phyloP scores from a whole-genome alignment of 805 yeast genomes.

The Wickerhamomyces sydowiorum region DNA sequence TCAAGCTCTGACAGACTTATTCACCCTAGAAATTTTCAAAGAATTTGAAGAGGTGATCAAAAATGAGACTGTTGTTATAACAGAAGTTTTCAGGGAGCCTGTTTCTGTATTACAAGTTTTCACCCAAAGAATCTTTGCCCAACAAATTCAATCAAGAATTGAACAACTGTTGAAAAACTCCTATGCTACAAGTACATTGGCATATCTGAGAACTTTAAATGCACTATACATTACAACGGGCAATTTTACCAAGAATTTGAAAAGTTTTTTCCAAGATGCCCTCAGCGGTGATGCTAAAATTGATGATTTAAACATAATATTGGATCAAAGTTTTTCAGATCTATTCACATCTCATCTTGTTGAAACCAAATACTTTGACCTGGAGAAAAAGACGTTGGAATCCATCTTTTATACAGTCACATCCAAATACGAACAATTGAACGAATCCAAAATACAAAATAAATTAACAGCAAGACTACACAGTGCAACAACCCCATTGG shows the following conservation, averaged over 20 bases:
- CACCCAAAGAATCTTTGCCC: slow-evolving; percentile 71
- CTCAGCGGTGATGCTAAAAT: slow-evolving; percentile 39
- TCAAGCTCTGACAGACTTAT: slow-evolving; percentile 42
- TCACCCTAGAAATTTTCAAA: slow-evolving; percentile 47
- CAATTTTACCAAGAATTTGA: slow-evolving; percentile 57
- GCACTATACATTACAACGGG: slow-evolving; percentile 54
- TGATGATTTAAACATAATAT: slow-evolving; percentile 36
- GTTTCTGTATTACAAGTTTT: slow-evolving; percentile 61
- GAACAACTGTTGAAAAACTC: slow-evolving; percentile 59
- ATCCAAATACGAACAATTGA: slow-evolving; percentile 23
- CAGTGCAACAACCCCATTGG: slow-evolving; percentile 6
- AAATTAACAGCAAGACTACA: slow-evolving; percentile 20
- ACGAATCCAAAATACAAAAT: slow-evolving; percentile 27
- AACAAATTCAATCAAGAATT: slow-evolving; percentile 53
- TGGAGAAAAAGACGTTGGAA: slow-evolving; percentile 66
- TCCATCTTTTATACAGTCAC: slow-evolving; percentile 27
- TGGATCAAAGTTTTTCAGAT: slow-evolving; percentile 72
- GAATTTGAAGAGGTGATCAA: slow-evolving; percentile 54
- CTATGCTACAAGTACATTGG: slow-evolving; percentile 53
- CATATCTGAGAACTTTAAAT: slow-evolving; percentile 73
- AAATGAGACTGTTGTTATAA: slow-evolving; percentile 68
- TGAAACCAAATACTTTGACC: slow-evolving; percentile 61
- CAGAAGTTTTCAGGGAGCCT: slow-evolving; percentile 68
- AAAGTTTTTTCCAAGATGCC: slow-evolving; percentile 43
- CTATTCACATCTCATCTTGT: slow-evolving; percentile 64